Percentiles rank a stretch among this genome's conserved stretches.
Evolutionary conservation across 2,329 filamentous ascomycete genomes (phyloP).

Genomic region (Xylaria sp.): DNA sequence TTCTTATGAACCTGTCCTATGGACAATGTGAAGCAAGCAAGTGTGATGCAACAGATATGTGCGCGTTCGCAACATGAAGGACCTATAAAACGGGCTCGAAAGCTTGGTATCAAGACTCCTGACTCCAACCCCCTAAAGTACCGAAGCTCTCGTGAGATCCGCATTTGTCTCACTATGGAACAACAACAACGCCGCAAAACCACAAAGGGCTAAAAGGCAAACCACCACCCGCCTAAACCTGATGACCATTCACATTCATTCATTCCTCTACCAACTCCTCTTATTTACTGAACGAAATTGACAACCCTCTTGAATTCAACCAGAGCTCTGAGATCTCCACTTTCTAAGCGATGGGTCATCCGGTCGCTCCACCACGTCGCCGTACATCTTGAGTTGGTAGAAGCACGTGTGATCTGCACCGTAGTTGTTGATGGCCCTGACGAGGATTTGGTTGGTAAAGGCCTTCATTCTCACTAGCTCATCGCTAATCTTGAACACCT

Average conservation of each 20-base stretch:
- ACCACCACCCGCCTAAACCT: conserved; percentile 1
- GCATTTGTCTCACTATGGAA: neutral
- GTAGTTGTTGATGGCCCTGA: conserved; percentile 55
- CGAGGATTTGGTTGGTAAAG: conserved; percentile 46
- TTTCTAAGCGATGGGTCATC: neutral
- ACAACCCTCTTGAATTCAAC: too few relatives aligned
- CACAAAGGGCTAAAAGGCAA: neutral
- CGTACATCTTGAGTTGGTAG: conserved; percentile 58
- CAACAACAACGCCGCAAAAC: conserved; percentile 6
- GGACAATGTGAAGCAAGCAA: neutral
- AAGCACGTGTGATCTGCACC: conserved; percentile 60
- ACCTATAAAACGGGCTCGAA: conserved; percentile 13
- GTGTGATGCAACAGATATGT: conserved; percentile 2
- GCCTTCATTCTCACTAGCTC: conserved; percentile 45
- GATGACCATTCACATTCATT: neutral
- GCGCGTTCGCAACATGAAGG: conserved; percentile 17
- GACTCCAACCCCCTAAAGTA: conserved; percentile 9
- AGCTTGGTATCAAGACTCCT: conserved; percentile 24
- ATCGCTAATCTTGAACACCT: conserved; percentile 49
- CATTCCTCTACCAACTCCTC: neutral
- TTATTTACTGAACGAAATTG: neutral
- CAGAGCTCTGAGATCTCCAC: too few relatives aligned
- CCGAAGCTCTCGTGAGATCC: neutral
- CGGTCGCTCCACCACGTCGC: conserved; percentile 31
- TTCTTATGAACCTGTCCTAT: neutral